Evolutionary conservation across 352 stramenopile species (phyloP), one percentile per base, ranked within the genome.

Genomic region (Saprolegnia parasitica): DNA sequence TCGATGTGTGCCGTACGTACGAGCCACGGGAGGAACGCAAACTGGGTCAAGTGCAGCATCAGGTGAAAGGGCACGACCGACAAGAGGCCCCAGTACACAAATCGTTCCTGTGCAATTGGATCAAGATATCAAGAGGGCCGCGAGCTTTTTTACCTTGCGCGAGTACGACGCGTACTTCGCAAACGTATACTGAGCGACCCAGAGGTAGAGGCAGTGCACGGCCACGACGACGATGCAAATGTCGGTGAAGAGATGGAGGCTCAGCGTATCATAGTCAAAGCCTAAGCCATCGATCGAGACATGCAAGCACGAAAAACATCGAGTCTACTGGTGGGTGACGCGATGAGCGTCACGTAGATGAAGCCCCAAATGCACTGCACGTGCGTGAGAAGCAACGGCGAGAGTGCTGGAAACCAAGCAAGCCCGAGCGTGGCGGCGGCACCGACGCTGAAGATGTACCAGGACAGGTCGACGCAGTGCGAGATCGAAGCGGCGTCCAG

Each of bases 11-110:
- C 3, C 4, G 52, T 2, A 35, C 29, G 2, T 60, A 60, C 52
- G 56, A 93, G 81, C 82, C 86, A 91, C 35, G 84, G 80, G 4
- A 91, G 9, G 56, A 87, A 90, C 55, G 76, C 77, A 46, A 91
- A 78, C 62, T 89, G 77, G 61, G 89, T 91, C 73, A 93, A 78
- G 68, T 93, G 84, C 29, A 91, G 76, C 73, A 91, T 74, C 24
- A 83, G 55, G 62, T 90, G 83, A 74, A 76, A 93, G 35, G 86
- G 86, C 23, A 87, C 10, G 10, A 91, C 76, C 50, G 90, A 91
- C 64, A 80, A 88, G 16, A 84, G 6, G 5, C 74, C 68, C 81
- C 84, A 93, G 56, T 89, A 70, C 16, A 88, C 4, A 26, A 81
- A 32, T 21, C 81, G 81, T 8, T 76, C 68, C 47, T 76, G 67